Conservation (phyloP, 139 green algal species). For the Coccomyxa sp. region DNA sequence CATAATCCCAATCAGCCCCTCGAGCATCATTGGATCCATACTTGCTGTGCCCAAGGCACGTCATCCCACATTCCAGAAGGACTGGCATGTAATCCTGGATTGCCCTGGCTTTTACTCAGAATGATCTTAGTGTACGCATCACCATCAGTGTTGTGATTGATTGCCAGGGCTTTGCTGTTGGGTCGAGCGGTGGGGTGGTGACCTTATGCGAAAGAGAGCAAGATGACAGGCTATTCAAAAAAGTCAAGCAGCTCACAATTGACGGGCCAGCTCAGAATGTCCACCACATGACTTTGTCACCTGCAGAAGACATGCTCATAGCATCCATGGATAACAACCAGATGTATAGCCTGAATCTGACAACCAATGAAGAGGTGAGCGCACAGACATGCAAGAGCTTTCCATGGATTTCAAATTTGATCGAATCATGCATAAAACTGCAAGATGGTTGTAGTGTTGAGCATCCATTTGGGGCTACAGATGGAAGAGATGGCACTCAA, state of each 20-base stretch:
- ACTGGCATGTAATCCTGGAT: too few species aligned
- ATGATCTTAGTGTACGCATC: not conserved
- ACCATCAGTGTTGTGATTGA: not conserved
- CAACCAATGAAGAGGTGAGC: constrained; percentile 63
- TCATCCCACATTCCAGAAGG: not conserved
- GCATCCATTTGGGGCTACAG: constrained; percentile 15
- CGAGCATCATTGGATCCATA: constrained; percentile 44
- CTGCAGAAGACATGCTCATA: constrained; percentile 73
- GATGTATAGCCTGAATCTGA: constrained; percentile 61
- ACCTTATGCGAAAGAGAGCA: constrained; percentile 64
- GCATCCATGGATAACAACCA: constrained; percentile 61
- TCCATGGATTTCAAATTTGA: not conserved
- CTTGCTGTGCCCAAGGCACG: constrained; percentile 52
- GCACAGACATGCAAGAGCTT: not conserved
- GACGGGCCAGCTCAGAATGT: constrained; percentile 23
- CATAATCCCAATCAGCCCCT: constrained; percentile 42
- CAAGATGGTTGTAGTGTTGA: not conserved
- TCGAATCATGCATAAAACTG: not conserved
- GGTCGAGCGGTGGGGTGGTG: constrained; percentile 44
- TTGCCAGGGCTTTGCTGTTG: constrained; percentile 65
- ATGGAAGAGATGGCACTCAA: constrained; percentile 69
- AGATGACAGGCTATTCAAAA: constrained; percentile 59
- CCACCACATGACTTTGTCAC: constrained; percentile 14
- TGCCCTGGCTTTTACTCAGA: not conserved
- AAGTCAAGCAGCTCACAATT: constrained; percentile 36